A percentile compares a stretch with the other conserved stretches of the same genome.
Conservation (phyloP, 2,329 filamentous ascomycete species). For the Bertia moriformis region DNA sequence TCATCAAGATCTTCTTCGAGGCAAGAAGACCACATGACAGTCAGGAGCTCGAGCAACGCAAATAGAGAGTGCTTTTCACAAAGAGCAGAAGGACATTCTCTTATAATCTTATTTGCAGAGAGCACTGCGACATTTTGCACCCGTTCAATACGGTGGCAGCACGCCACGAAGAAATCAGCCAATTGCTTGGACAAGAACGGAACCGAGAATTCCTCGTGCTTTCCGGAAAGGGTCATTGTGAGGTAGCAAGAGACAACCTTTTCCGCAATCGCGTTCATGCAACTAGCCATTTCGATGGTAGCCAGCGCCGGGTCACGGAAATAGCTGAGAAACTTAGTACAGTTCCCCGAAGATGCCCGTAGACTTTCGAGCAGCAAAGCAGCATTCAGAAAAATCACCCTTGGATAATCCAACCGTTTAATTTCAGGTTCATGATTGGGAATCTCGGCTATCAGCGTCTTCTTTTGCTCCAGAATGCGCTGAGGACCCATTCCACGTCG, state of each 20-base stretch:
- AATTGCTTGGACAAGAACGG: constrained; percentile 82
- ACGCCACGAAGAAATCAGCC: constrained; percentile 69
- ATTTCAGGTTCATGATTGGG: constrained; percentile 68
- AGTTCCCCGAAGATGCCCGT: constrained; percentile 74
- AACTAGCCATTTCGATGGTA: constrained; percentile 43
- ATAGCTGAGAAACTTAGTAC: constrained; percentile 76
- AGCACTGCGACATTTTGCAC: constrained; percentile 76
- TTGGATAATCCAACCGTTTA: constrained; percentile 70
- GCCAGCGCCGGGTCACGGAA: constrained; percentile 84
- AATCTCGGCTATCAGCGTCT: constrained; percentile 57
- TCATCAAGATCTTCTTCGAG: constrained; percentile 87
- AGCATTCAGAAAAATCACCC: constrained; percentile 82
- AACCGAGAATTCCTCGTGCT: constrained; percentile 68
- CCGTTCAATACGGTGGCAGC: constrained; percentile 83
- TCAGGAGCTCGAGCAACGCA: constrained; percentile 77
- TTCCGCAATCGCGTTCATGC: constrained; percentile 49
- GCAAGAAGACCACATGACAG: constrained; percentile 89
- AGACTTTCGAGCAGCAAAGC: constrained; percentile 80
- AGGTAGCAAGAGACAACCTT: constrained; percentile 70
- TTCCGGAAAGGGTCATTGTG: constrained; percentile 55
- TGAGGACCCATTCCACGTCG: constrained; percentile 72
- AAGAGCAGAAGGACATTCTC: constrained; percentile 71
- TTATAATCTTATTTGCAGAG: constrained; percentile 76
- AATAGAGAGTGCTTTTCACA: constrained; percentile 86
- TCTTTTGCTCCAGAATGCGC: constrained; percentile 68